Conservation (phyloP, 768 basidiomycete species). For the Auriculariales sp. region DNA sequence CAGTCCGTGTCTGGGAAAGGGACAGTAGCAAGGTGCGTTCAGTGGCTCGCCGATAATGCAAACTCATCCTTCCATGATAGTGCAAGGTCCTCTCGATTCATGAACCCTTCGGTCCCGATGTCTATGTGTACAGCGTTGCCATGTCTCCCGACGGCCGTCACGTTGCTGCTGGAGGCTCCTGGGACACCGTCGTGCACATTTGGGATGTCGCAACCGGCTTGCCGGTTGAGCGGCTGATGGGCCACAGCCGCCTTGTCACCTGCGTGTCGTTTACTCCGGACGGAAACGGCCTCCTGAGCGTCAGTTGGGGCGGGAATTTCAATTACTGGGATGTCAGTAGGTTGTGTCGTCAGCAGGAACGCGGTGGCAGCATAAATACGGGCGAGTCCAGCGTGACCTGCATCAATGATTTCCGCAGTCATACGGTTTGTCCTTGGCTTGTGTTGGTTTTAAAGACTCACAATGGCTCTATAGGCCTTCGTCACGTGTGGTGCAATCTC, state of each 20-base stretch:
- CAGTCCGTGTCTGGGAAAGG: conserved; percentile 47
- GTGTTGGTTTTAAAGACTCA: background rate
- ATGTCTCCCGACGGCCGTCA: conserved; percentile 63
- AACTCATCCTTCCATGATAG: no score
- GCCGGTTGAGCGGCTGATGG: conserved; percentile 57
- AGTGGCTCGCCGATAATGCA: no score
- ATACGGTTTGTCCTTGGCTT: conserved; percentile 59
- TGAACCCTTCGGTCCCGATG: conserved; percentile 41
- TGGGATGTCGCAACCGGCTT: conserved; percentile 66
- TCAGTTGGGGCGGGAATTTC: conserved; percentile 76
- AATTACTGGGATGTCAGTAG: conserved; percentile 70
- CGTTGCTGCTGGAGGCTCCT: conserved; percentile 43
- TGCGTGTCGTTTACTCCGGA: conserved; percentile 86
- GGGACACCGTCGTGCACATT: conserved; percentile 58
- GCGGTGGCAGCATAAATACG: conserved; percentile 2
- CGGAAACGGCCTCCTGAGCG: conserved; percentile 75
- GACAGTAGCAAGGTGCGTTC: conserved; percentile 29
- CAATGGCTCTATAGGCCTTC: conserved; percentile 36
- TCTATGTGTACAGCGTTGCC: conserved; percentile 67
- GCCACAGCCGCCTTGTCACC: conserved; percentile 77
- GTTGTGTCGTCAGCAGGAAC: conserved; percentile 12
- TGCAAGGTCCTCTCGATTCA: conserved; percentile 31
- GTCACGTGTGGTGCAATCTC: conserved; percentile 67
- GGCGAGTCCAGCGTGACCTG: no score
- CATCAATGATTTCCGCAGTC: conserved; percentile 26